Conservation (phyloP, 75 land plant species). For the Chamaecyparis obtusa region DNA sequence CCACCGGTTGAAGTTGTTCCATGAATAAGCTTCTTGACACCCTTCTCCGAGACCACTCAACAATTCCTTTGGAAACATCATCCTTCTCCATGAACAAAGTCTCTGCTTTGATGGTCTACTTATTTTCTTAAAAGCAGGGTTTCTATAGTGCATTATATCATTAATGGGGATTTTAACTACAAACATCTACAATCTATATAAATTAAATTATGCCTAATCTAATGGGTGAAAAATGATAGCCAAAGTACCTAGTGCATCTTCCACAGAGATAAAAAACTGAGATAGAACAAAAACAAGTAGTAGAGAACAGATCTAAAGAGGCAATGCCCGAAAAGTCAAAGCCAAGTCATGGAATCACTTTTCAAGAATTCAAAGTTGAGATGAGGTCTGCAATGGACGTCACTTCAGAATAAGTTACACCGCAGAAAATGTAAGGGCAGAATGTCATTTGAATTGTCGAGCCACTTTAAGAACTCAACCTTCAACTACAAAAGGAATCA, state of each 20-base stretch:
- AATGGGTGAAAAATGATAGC: too few species aligned
- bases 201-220: too few species aligned
- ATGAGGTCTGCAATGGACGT: not conserved
- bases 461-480: not conserved
- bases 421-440: not conserved
- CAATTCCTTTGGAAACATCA: conserved; percentile 7
- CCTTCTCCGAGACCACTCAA: conserved; percentile 6
- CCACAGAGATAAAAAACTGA: not conserved
- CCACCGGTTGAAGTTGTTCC: not conserved
- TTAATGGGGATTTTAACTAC: too few species aligned
- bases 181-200: too few species aligned
- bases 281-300: not conserved
- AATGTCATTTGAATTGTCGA: not conserved
- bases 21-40: conserved; percentile 9
- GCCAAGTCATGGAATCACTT: not conserved
- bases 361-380: not conserved
- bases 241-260: not conserved
- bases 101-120: too few species aligned
- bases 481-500: not conserved
- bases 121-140: too few species aligned
- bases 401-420: not conserved
- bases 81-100: not conserved
- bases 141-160: too few species aligned
- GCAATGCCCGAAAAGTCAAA: not conserved
- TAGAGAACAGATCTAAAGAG: too few species aligned